Conservation (phyloP, 1,284 basidiomycete genomes). For the Fomitopsis schrenkii region DNA sequence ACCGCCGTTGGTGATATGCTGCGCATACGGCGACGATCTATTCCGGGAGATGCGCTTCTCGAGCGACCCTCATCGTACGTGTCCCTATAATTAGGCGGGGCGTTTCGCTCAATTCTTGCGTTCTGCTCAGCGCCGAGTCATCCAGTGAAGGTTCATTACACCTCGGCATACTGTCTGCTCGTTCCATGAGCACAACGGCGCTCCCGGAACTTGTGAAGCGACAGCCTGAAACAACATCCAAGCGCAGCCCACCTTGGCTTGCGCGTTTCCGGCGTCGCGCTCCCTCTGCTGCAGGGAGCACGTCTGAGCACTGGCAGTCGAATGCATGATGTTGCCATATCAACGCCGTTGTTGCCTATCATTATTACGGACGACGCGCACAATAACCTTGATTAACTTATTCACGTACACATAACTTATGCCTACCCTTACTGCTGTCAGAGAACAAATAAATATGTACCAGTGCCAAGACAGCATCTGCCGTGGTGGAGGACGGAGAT, state of each 20-base stretch:
- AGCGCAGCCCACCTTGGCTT: neutral
- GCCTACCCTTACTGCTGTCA: too few relatives aligned
- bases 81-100: neutral
- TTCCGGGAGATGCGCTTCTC: neutral
- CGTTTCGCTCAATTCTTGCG: neutral
- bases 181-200: neutral
- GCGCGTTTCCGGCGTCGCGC: neutral
- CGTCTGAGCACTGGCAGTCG: neutral
- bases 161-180: neutral
- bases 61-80: neutral
- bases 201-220: neutral
- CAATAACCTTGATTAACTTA: too few relatives aligned
- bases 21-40: neutral
- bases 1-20: too few relatives aligned
- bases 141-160: neutral
- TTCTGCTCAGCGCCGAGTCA: neutral
- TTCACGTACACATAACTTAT: too few relatives aligned
- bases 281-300: neutral
- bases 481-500: neutral
- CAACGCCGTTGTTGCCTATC: neutral
- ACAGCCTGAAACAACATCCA: neutral
- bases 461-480: too few relatives aligned
- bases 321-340: neutral
- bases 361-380: neutral
- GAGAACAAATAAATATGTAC: too few relatives aligned